Evolutionary conservation across 2,329 filamentous ascomycete genomes (phyloP), one percentile per base, ranked within the genome.

Genomic region (Fusarium pilosicola): DNA sequence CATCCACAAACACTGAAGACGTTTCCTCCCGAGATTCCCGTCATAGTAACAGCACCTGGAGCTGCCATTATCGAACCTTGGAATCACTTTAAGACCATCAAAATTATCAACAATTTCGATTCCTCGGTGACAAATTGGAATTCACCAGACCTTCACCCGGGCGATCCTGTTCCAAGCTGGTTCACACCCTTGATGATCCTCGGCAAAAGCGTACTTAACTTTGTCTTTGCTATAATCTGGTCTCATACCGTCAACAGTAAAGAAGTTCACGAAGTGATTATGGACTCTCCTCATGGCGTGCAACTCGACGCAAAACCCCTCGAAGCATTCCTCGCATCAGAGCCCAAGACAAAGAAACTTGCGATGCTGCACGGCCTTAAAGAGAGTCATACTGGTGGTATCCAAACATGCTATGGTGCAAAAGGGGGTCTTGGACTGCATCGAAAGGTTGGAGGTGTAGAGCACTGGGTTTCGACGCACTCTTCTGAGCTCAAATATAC

Each of bases 301-400:
- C 57, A 64, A 5, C 59, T 72, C 10, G 74, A 77, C 11, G 52
- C 68, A 13, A 61, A 64, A 8, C 63, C 67, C 7, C 48, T 78
- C 5, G 49, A 78, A 12, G 70, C 74, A 3, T 79, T 79, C 22
- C 63, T 74, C 4, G 20, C 60, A 4, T 57, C 77, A 12, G 59
- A 68, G 8, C 76, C 77, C 9, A 64, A 58, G 45, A 78, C 71
- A 7, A 58, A 68, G 32, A 78, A 77, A 59, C 59, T 79, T 0
- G 77, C 74, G 3, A 73, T 79, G 71, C 51, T 79, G 2, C 76
- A 79, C 26, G 74, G 76, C 0, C 45, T 79, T 0, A 79, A 79
- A 22, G 77, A 79, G 48, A 74, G 70, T 6, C 49, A 61, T 26
- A 63, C 70, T 0, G 62, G 45, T 1, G 70, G 73, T 0, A 15